phyloP scores from a whole-genome alignment of 495 filamentous ascomycete species.

The Neurospora intermedia region DNA sequence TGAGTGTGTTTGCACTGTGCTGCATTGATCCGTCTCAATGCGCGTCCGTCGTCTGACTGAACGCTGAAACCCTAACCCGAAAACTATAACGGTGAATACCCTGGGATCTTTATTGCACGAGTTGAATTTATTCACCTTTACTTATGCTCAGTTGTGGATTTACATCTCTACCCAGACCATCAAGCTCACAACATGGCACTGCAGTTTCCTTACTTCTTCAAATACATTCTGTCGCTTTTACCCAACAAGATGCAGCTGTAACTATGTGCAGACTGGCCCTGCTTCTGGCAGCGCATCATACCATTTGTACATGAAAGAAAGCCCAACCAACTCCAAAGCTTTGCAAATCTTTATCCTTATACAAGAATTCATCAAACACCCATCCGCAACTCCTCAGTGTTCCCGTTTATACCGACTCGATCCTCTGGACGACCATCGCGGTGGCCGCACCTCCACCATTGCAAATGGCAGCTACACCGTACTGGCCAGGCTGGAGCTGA shows the following conservation, averaged over 20 bases:
- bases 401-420: slow-evolving; percentile 49
- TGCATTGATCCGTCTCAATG: neutral
- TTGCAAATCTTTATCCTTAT: neutral
- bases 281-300: neutral
- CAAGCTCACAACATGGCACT: neutral
- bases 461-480: slow-evolving; percentile 91
- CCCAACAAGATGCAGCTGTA: neutral
- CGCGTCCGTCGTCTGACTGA: neutral
- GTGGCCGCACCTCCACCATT: slow-evolving; percentile 91
- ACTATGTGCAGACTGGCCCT: neutral
- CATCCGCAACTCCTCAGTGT: neutral
- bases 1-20: neutral
- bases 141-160: neutral
- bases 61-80: neutral
- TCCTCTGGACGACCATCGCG: slow-evolving; percentile 82
- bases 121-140: neutral
- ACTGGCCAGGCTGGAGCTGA: slow-evolving; percentile 81
- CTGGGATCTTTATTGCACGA: neutral
- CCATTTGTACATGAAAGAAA: neutral
- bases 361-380: neutral
- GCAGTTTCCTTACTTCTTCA: neutral
- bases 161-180: neutral
- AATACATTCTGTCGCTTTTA: neutral
- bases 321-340: neutral
- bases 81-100: neutral